A percentile compares a stretch with the other conserved stretches of the same genome.
These are phyloP conservation scores for Debaryomyces fabryi DNA, from an alignment of 1,139 yeast genomes.

Conservation along the genomic window DNA sequence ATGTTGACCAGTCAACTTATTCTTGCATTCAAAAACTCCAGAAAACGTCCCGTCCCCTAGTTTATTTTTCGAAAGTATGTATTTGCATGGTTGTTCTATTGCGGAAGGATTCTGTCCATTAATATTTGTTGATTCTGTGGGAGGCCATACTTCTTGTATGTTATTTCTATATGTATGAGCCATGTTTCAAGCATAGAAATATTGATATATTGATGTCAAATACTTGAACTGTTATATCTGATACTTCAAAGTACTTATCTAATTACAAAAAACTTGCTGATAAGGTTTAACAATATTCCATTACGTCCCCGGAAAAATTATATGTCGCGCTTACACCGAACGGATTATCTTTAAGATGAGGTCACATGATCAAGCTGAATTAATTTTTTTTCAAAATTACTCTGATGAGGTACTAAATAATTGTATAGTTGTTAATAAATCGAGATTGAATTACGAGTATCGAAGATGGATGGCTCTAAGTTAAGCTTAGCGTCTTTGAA, in stretches of 20 bases:
- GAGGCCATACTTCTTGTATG: conserved; percentile 20
- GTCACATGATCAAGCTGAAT: conserved; percentile 1
- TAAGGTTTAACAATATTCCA: neutral
- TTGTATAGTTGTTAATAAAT: neutral
- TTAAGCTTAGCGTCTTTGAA: conserved; percentile 55
- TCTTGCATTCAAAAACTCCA: conserved; percentile 42
- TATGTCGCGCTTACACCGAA: neutral
- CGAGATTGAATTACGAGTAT: neutral
- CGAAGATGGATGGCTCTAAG: conserved; percentile 34
- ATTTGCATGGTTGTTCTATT: conserved; percentile 31
- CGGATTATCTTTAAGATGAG: conserved; percentile 7
- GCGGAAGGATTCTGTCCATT: conserved; percentile 7
- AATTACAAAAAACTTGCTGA: neutral
- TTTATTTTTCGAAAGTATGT: conserved; percentile 31
- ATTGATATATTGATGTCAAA: neutral
- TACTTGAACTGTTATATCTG: neutral
- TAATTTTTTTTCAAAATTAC: conserved; percentile 5
- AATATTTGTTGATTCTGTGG: conserved; percentile 17
- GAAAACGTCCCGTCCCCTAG: conserved; percentile 46
- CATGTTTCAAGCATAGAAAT: neutral
- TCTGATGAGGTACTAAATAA: conserved; percentile 10
- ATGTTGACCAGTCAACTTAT: conserved; percentile 32
- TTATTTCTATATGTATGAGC: neutral
- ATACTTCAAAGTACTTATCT: neutral
- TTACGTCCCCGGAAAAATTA: conserved; percentile 8